Base-by-base conservation (phyloP, 2,329 filamentous ascomycete genomes). In the Didymella exigua region DNA sequence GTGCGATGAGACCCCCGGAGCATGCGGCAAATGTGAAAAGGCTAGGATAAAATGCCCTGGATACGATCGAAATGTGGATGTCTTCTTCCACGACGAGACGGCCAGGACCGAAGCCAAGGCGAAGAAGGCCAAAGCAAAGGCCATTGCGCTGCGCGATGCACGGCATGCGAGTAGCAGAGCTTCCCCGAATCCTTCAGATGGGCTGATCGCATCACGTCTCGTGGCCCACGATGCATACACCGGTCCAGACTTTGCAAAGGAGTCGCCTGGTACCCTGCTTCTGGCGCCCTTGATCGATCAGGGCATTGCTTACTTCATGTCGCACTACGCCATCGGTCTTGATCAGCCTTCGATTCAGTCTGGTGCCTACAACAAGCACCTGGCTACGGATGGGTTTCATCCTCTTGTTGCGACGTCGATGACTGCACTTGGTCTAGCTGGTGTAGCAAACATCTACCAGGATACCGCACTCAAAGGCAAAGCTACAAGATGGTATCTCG, bases 281-380 rank as follows among this genome's bases (percentile, higher is more conserved):
- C 43, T 69, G 1, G 48, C 54, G 5, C 66, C 71, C 0, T 31
- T 72, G 16, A 59, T 71, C 27, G 69, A 73, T 8, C 68, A 69
- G 38, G 70, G 68, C 4, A 66, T 74, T n/a, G 57, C 60, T 8
- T 74, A 68, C 59, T 74, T 74, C 61, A 71, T 74, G 69, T 54
- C 58, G 5, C 56, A 67, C 31, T 67, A 68, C 42, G 53, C 64
- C 11, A 27, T 59, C 11, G 70, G 69, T 1, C 8, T 72, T 3
- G 69, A 74, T 19, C 61, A 69, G 42, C 71, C 71, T 3, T 62
- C 69, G 1, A 38, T 69, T 5, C 52, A 64, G 13, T 71, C 68
- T 0, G 36, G 60, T 1, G 54, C 47, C 0, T 70, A 70, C 38
- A 55, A 63, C 45, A 49, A 57, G 6, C 59, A 74, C 48, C 47